Conservation (phyloP, 805 yeast genomes). For the Pichia nanzhaoensis region DNA sequence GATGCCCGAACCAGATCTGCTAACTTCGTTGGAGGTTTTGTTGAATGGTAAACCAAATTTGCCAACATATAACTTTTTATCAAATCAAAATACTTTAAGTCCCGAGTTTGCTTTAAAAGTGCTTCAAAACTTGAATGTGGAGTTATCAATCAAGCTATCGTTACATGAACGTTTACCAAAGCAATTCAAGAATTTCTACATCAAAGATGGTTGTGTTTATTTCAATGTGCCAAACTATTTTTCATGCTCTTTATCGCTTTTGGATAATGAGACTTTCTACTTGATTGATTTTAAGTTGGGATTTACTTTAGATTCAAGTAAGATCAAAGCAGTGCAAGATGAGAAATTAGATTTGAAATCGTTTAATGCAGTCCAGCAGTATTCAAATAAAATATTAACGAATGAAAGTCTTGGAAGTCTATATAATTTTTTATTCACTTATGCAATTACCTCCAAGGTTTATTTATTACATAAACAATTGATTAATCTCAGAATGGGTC, state of each 20-base stretch:
- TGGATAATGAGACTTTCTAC: slow-evolving; percentile 65
- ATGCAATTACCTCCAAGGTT: slow-evolving; percentile 58
- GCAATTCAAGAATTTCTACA: slow-evolving; percentile 53
- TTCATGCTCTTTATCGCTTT: slow-evolving; percentile 68
- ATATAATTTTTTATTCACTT: slow-evolving; percentile 49
- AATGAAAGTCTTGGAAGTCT: slow-evolving; percentile 43
- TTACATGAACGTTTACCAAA: slow-evolving; percentile 56
- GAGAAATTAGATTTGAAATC: slow-evolving; percentile 28
- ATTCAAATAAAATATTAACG: slow-evolving; percentile 47
- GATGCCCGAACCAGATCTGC: slow-evolving; percentile 83
- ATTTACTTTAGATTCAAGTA: slow-evolving; percentile 40
- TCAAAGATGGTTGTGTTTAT: slow-evolving; percentile 71
- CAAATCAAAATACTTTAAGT: slow-evolving; percentile 39
- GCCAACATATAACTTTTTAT: slow-evolving; percentile 54
- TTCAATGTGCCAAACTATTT: slow-evolving; percentile 60
- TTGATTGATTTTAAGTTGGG: slow-evolving; percentile 69
- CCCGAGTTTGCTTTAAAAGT: slow-evolving; percentile 53
- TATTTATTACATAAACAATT: slow-evolving; percentile 55
- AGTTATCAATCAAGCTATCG: slow-evolving; percentile 70
- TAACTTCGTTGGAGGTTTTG: slow-evolving; percentile 81
- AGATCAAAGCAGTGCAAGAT: slow-evolving; percentile 21
- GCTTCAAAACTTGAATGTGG: slow-evolving; percentile 62
- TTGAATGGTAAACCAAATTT: slow-evolving; percentile 70
- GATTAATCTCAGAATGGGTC: slow-evolving; percentile 39
- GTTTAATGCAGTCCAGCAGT: slow-evolving; percentile 42